phyloP scores from a whole-genome alignment of 2,329 filamentous ascomycete genomes.

The Tolypocladium album region DNA sequence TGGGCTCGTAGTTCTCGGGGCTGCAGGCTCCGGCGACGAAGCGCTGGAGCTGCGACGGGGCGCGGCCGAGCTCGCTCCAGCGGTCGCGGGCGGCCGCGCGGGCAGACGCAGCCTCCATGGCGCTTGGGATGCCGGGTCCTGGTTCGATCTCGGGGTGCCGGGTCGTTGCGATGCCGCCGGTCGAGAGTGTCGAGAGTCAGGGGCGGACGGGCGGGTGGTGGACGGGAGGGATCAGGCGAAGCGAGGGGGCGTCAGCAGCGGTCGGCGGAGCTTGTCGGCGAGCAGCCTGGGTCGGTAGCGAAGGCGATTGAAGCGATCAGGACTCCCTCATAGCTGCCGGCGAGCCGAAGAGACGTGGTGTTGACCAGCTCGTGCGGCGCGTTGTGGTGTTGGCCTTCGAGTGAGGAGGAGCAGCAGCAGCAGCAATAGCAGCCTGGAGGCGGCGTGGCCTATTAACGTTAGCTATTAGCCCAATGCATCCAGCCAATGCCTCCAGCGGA shows the following conservation, averaged over 20 bases:
- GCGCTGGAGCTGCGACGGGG: slow-evolving; percentile 80
- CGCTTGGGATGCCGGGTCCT: background rate
- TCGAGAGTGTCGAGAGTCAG: background rate
- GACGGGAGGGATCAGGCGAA: background rate
- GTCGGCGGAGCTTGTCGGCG: background rate
- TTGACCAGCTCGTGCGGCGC: background rate
- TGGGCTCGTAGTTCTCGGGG: slow-evolving; percentile 95
- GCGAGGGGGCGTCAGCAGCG: background rate
- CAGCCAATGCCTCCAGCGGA: no score
- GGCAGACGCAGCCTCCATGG: slow-evolving; percentile 89
- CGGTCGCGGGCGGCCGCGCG: slow-evolving; percentile 92
- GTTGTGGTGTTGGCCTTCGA: background rate
- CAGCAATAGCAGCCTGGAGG: background rate
- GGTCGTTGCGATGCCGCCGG: background rate
- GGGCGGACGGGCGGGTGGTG: background rate
- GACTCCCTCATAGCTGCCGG: slow-evolving; percentile 3
- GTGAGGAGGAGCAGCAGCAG: background rate
- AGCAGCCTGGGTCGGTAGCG: background rate
- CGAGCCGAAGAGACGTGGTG: background rate
- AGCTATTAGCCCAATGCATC: background rate
- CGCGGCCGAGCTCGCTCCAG: slow-evolving; percentile 72
- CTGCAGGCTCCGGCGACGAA: slow-evolving; percentile 96
- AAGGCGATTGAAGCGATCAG: background rate
- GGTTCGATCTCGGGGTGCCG: background rate
- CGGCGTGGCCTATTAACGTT: background rate